Conservation (phyloP, 1,284 basidiomycete species). For the Nidula niveotomentosa region DNA sequence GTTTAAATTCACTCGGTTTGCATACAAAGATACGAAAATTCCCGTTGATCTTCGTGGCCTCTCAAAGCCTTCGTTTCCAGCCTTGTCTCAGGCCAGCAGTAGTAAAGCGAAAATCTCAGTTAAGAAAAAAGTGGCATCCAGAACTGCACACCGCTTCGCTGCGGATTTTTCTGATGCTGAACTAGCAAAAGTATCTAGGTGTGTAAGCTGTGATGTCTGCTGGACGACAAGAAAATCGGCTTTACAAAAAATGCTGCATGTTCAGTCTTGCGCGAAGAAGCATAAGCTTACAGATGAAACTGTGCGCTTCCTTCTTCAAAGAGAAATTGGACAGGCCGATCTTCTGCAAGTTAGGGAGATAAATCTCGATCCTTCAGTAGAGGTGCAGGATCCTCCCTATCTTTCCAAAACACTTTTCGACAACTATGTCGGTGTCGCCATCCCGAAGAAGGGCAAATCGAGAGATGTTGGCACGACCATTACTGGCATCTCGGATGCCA, state of each 20-base stretch:
- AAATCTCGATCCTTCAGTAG: too few relatives aligned
- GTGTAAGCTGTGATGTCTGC: constrained; percentile 59
- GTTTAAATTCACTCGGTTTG: too few relatives aligned
- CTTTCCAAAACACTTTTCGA: constrained; percentile 50
- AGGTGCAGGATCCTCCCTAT: too few relatives aligned
- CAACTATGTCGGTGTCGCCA: constrained; percentile 31
- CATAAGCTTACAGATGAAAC: constrained; percentile 53
- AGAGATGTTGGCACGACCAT: too few relatives aligned
- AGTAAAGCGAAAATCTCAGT: too few relatives aligned
- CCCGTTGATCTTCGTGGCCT: too few relatives aligned
- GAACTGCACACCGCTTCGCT: constrained; percentile 1
- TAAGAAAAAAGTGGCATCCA: too few relatives aligned
- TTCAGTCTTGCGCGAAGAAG: constrained; percentile 67
- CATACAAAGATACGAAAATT: too few relatives aligned
- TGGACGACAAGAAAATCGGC: constrained; percentile 72
- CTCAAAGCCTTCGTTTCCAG: too few relatives aligned
- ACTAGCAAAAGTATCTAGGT: constrained; percentile 49
- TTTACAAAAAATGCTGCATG: constrained; percentile 62
- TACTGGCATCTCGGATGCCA: too few relatives aligned
- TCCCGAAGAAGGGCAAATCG: constrained; percentile 9
- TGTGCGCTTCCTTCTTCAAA: constrained; percentile 48
- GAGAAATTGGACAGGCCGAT: constrained; percentile 36
- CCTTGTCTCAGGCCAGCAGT: too few relatives aligned
- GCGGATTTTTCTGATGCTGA: constrained; percentile 43
- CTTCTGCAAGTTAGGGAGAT: background rate